Percentiles rank a stretch among this genome's conserved stretches.
These are phyloP conservation scores for Mortierella sp. DNA, from an alignment of 371 early-diverging fungal species.

Conservation along the genomic window DNA sequence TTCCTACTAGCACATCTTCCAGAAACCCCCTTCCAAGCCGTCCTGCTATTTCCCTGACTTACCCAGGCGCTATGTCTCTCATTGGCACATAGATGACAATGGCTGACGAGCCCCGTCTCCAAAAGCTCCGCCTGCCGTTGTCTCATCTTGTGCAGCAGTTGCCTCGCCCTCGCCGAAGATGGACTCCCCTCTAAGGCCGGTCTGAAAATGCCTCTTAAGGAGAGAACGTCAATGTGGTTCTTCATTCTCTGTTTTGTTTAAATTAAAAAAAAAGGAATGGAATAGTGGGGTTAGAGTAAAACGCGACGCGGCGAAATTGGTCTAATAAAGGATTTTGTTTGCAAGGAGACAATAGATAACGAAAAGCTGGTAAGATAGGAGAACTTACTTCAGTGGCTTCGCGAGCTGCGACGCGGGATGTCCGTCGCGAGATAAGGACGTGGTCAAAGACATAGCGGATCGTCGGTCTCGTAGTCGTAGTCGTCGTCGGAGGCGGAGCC, in stretches of 20 bases:
- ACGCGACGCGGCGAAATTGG: too few species aligned
- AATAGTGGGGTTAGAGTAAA: too few species aligned
- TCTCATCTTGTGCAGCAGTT: not conserved
- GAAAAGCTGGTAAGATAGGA: not conserved
- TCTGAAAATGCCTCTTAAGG: too few species aligned
- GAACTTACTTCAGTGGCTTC: not conserved
- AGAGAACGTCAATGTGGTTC: too few species aligned
- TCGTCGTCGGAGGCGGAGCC: not conserved
- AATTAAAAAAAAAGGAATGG: too few species aligned
- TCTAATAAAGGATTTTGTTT: too few species aligned
- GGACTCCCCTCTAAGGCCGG: too few species aligned
- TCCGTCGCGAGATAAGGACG: not conserved
- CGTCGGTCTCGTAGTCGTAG: not conserved
- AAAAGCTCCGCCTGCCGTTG: not conserved
- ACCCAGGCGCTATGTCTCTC: not conserved
- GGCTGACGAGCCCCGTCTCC: not conserved
- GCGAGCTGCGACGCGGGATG: not conserved
- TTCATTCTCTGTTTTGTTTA: too few species aligned
- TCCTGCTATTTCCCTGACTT: too few species aligned
- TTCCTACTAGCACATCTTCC: too few species aligned
- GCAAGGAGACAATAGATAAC: too few species aligned
- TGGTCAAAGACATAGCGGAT: not conserved
- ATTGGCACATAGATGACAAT: not conserved
- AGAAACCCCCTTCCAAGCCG: too few species aligned
- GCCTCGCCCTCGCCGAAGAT: not conserved